Conservation (phyloP, 306 rosid species). For the Inga leiocalycina region DNA sequence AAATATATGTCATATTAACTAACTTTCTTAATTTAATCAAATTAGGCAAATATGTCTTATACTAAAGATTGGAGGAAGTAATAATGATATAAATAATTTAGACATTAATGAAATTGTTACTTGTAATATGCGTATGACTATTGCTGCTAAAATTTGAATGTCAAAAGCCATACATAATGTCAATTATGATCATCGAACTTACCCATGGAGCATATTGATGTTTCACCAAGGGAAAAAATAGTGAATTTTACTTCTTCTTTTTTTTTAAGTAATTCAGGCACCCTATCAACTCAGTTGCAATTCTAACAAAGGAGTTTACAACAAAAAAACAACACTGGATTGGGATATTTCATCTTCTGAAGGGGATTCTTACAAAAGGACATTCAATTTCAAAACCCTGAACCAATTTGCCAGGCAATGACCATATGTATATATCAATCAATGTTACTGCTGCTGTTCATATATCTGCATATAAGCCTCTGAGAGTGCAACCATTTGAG, state of each 20-base stretch:
- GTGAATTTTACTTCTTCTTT: neutral
- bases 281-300: slow-evolving; percentile 10
- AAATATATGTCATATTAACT: too few species aligned
- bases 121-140: too few species aligned
- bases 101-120: too few species aligned
- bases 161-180: too few species aligned
- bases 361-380: neutral
- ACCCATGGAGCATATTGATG: neutral
- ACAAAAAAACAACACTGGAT: neutral
- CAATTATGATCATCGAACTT: too few species aligned
- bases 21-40: too few species aligned
- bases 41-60: too few species aligned
- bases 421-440: neutral
- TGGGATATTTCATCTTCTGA: neutral
- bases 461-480: slow-evolving; percentile 96
- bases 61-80: too few species aligned
- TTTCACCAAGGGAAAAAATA: neutral
- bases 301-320: neutral
- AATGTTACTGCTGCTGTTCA: slow-evolving; percentile 74
- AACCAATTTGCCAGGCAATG: neutral
- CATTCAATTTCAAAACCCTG: too few species aligned
- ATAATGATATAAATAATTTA: too few species aligned
- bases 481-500: slow-evolving; percentile 96
- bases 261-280: neutral
- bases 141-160: too few species aligned